Evolutionary conservation across 225 moss, liverwort and hornwort species (phyloP), one percentile per base, ranked within the genome.

Genomic region (Thuidium tamariscinum): DNA sequence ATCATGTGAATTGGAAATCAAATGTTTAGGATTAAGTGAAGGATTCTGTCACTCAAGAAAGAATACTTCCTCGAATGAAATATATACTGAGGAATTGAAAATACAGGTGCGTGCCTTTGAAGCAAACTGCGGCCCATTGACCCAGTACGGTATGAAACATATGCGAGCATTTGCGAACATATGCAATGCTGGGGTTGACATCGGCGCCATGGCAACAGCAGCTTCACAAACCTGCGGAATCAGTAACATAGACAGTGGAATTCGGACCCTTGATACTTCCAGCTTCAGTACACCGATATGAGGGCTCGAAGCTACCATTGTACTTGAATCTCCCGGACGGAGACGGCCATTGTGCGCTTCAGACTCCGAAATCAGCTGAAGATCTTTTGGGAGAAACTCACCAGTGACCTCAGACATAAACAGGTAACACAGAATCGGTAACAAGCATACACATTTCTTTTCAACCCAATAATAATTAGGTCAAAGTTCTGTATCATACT

Each of bases 111-210:
- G 92, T 25, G 88, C 94, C 71, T 97, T 93, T 83, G 96, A 97
- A 87, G 87, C 91, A 82, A 94, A 90, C 72, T 98, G 97, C 79
- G 97, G 97, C 44, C 88, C 91, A 48, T 86, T 98, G 72, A 95
- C 95, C 36, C 95, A 98, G 89, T 98, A 98, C 59, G 98, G 97
- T n/a, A 95, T 98, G 95, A 98, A 98, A 88, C 94, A 98, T 74
- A 98, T 92, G 91, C 94, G 98, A 39, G 95, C 97, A 51, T 97
- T 98, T 81, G 94, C 98, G 66, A 98, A 97, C 85, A 91, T 97
- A 19, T 98, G 98, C 84, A 97, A 98, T 67, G 91, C 93, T 39
- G 96, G 92, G 32, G 29, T 93, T 70, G 87, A 89, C 55, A 76
- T 89, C 80, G 48, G 85, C 85, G 85, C 82, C 68, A 87, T 97